Base-by-base conservation (phyloP, 2,329 filamentous ascomycete genomes). In the Tolypocladium nubicola region DNA sequence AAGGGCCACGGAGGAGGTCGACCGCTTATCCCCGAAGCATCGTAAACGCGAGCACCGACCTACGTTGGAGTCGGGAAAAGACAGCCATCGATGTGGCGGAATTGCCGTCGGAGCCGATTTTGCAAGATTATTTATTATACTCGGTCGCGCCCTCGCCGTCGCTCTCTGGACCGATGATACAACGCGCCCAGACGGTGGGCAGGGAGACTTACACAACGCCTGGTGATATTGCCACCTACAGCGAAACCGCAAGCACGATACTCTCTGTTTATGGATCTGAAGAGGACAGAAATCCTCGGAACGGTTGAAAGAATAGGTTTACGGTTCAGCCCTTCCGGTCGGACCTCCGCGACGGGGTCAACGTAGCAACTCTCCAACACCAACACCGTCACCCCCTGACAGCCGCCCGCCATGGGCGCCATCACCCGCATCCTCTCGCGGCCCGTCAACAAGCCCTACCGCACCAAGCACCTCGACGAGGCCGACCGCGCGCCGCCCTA, bases 401-500 rank as follows among this genome's bases (percentile, higher is more conserved):
- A 50, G n/a, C 23, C 35, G 52, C 30, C 30, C 43, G 45, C 33
- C 26, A 58, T 58, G 57, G 52, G 53, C 2, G 41, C 7, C 49
- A 53, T 63, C 39, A 60, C 57, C 8, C 72, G 77, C 21, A 68
- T 80, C 10, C 66, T 81, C 3, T 81, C 78, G n/a, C 68, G 71
- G 49, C 74, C 78, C n/a, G 71, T 73, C 54, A 78, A 77, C 58
- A 82, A 81, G 63, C 79, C 79, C 7, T 81, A 80, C 62, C 70
- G 76, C 38, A 75, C 74, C 40, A 62, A 68, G 30, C 59, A 74
- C 14, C 62, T 65, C 45, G 45, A 30, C 10, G 30, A 35, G 7
- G 16, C 19, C 10, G 47, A 52, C n/a, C 47, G 19, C 30, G 47
- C 21, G 30, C 63, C 66, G 1, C 75, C 76, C 4, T 73, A 73